Evolutionary conservation across 1,139 yeast genomes (phyloP).

Genomic region (Taphrina communis): DNA sequence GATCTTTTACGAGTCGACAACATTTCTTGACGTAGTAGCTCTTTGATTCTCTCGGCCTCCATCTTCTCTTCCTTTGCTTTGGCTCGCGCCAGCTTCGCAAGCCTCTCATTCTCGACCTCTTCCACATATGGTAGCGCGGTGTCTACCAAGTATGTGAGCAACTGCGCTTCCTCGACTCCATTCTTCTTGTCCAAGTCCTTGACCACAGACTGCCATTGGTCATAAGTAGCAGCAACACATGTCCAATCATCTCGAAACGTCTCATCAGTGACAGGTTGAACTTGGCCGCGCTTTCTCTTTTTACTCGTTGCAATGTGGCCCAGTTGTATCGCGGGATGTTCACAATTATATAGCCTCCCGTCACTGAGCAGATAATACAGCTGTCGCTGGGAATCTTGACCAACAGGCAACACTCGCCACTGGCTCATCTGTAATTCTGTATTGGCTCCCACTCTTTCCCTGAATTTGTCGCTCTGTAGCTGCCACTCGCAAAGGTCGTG

Average conservation of each 20-base stretch:
- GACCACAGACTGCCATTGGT: slow-evolving; percentile 23
- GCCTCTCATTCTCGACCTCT: slow-evolving; percentile 15
- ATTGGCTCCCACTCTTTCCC: slow-evolving; percentile 28
- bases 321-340: slow-evolving; percentile 2
- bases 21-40: slow-evolving; percentile 13
- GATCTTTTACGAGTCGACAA: slow-evolving; percentile 36
- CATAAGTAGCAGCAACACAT: slow-evolving; percentile 24
- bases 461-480: slow-evolving; percentile 31
- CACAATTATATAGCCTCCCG: slow-evolving; percentile 29
- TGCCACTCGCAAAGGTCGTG: slow-evolving; percentile 41
- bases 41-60: slow-evolving; percentile 24
- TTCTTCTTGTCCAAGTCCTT: not conserved
- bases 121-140: slow-evolving; percentile 24
- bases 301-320: not conserved
- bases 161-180: slow-evolving; percentile 4
- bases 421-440: slow-evolving; percentile 27
- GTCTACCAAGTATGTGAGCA: slow-evolving; percentile 1
- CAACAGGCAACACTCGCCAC: slow-evolving; percentile 35
- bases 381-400: slow-evolving; percentile 19
- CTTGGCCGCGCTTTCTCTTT: slow-evolving; percentile 8
- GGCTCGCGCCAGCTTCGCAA: not conserved
- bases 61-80: slow-evolving; percentile 32
- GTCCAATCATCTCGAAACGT: slow-evolving; percentile 24
- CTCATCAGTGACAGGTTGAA: not conserved
- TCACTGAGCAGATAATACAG: slow-evolving; percentile 31